phyloP scores from a whole-genome alignment of 2,329 filamentous ascomycete genomes.

The Teratosphaeria zuluensis region DNA sequence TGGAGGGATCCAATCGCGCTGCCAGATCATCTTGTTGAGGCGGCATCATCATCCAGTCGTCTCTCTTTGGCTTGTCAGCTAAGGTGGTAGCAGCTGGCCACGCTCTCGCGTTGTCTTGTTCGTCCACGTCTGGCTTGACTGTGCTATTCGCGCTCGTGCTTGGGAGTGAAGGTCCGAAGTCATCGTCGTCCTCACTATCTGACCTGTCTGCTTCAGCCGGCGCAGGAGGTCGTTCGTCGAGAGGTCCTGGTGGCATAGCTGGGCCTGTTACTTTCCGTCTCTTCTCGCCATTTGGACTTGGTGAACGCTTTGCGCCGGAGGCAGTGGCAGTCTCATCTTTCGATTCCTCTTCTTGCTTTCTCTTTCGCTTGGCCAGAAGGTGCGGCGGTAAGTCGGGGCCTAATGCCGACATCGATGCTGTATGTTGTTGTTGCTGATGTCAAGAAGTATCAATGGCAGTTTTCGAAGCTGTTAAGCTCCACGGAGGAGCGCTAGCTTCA shows the following conservation, averaged over 20 bases:
- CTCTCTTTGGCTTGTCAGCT: slow-evolving; percentile 48
- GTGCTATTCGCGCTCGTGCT: slow-evolving; percentile 4
- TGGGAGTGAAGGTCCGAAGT: slow-evolving; percentile 38
- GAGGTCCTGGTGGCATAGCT: slow-evolving; percentile 42
- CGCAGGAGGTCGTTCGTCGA: slow-evolving; percentile 37
- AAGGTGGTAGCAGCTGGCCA: not conserved
- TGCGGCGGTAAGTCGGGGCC: slow-evolving; percentile 62
- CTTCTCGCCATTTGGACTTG: slow-evolving; percentile 31
- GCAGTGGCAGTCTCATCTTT: slow-evolving; percentile 20
- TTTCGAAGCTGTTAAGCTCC: not conserved
- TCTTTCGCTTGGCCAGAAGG: slow-evolving; percentile 45
- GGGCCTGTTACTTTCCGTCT: slow-evolving; percentile 48
- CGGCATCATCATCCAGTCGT: slow-evolving; percentile 53
- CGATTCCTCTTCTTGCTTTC: slow-evolving; percentile 32
- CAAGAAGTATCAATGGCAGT: not conserved
- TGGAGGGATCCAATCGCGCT: slow-evolving; percentile 69
- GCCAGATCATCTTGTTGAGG: slow-evolving; percentile 41
- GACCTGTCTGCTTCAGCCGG: slow-evolving; percentile 23
- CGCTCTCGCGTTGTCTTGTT: not conserved
- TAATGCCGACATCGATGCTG: slow-evolving; percentile 51
- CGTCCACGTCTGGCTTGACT: not conserved
- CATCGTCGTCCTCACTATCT: slow-evolving; percentile 29
- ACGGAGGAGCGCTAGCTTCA: not conserved
- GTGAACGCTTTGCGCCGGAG: slow-evolving; percentile 28
- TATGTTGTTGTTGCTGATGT: not conserved